A percentile compares a stretch with the other conserved stretches of the same genome.
Evolutionary conservation across 2,329 filamentous ascomycete genomes (phyloP).

Genomic region (Cercospora sp.): DNA sequence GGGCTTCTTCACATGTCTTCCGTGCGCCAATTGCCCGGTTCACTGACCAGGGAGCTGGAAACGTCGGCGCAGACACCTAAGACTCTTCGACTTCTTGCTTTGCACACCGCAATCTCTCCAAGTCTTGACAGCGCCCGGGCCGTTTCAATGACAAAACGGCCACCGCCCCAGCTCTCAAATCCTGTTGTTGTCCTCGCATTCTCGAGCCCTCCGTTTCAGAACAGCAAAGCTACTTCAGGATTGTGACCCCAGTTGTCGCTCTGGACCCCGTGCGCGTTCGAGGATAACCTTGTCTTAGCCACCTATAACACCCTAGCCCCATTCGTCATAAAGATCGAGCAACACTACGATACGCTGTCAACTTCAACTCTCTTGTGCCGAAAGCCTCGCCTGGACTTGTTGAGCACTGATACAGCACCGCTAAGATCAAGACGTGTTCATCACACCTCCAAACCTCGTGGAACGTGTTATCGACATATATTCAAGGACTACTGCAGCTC

Average conservation of each 20-base stretch:
- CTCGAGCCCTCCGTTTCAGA: background rate
- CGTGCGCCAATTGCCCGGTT: background rate
- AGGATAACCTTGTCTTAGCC: conserved; percentile 1
- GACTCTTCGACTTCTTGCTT: background rate
- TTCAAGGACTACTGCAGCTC: conserved; percentile 1
- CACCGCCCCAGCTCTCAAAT: background rate
- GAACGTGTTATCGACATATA: background rate
- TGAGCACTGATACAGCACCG: background rate
- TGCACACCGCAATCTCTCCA: conserved; percentile 1
- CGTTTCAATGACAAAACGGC: background rate
- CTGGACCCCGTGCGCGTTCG: conserved; percentile 2
- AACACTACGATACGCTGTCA: background rate
- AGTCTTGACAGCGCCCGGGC: background rate
- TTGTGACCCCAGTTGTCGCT: background rate
- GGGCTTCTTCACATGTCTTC: background rate
- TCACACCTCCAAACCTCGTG: background rate
- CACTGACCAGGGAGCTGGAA: background rate
- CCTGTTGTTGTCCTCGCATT: background rate
- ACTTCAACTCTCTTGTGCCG: background rate
- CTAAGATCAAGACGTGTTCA: background rate
- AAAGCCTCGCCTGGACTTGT: background rate
- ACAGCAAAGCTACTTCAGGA: background rate
- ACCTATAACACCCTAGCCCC: conserved; percentile 1
- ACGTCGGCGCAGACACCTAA: background rate
- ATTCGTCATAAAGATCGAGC: background rate